Base-by-base conservation (phyloP, 2,329 filamentous ascomycete genomes). In the Fusarium neocosmosporiellum region DNA sequence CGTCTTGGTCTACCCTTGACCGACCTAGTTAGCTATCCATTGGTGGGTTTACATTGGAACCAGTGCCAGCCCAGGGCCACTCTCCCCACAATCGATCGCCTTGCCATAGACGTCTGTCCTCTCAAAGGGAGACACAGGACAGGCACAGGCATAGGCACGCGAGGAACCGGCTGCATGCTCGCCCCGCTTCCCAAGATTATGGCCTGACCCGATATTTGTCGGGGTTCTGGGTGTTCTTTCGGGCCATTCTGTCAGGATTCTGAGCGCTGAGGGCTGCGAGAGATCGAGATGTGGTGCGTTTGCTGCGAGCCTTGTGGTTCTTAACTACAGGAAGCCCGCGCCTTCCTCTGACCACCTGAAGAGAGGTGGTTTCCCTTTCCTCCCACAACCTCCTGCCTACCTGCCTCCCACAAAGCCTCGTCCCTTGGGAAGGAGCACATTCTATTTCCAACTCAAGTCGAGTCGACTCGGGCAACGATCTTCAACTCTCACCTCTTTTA, bases 161-260 rank as follows among this genome's bases (percentile, higher is more conserved):
- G 55, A 67, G 65, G 72, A 62, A 62, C 55, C 63, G 41, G 31
- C 62, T 68, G 66, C 63, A 63, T 61, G 36, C 39, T 46, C 27
- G 62, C 74, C 74, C 75, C 75, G 74, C 75, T 74, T 46, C 41
- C 41, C 8, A 18, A 46, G n/a, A 27, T 24, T 46, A 50, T 74
- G 70, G 69, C 55, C 64, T 70, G 74, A 67, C 65, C 75, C 75
- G 75, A 77, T 70, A 70, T 67, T 74, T 70, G 46, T 77, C 75
- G 75, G 75, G 63, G 62, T 66, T 68, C 31, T 58, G 63, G 64
- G 60, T 39, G 54, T 59, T 36, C 16, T 50, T 71, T 68, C 55
- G 69, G 63, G 33, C 41, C 31, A 27, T 59, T 60, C 57, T 62
- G 53, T 39, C 60, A 31, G 55, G 50, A 55, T 59, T 46, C 13